Percentiles rank a stretch among this genome's conserved stretches.
Evolutionary conservation across 2,329 filamentous ascomycete genomes (phyloP).

Genomic region (Aureobasidium sp.): DNA sequence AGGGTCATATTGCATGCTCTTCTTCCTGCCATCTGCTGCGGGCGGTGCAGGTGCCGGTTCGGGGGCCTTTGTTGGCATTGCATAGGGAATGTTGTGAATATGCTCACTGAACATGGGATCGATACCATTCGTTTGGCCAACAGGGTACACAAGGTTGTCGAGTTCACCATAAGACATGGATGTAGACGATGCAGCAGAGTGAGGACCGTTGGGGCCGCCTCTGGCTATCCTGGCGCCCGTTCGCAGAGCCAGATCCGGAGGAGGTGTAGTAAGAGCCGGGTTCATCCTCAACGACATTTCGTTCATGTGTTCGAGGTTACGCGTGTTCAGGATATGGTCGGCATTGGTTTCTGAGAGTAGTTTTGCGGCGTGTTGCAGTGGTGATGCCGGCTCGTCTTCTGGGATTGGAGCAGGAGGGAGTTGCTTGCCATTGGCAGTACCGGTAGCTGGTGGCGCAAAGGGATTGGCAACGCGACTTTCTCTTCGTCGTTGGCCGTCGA

Average conservation of each 20-base stretch:
- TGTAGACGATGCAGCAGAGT: conserved; percentile 42
- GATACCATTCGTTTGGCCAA: conserved; percentile 83
- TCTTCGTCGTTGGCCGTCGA: conserved; percentile 56
- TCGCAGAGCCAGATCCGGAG: conserved; percentile 43
- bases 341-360: conserved; percentile 57
- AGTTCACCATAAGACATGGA: conserved; percentile 50
- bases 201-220: conserved; percentile 34
- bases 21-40: conserved; percentile 48
- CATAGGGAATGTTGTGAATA: conserved; percentile 87
- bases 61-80: conserved; percentile 58
- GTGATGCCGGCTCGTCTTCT: conserved; percentile 58
- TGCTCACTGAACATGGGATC: conserved; percentile 93
- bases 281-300: conserved; percentile 49
- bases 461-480: conserved; percentile 46
- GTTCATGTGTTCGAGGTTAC: conserved; percentile 58
- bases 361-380: conserved; percentile 59
- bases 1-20: conserved; percentile 52
- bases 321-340: conserved; percentile 55
- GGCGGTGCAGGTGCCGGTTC: conserved; percentile 36
- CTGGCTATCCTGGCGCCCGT: conserved; percentile 36
- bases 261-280: conserved; percentile 48
- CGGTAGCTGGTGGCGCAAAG: conserved; percentile 27
- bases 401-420: conserved; percentile 24
- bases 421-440: conserved; percentile 27
- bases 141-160: conserved; percentile 76